These are phyloP conservation scores for Cochlearia excelsa DNA, from an alignment of 345 rosid species.

Conservation along the genomic window DNA sequence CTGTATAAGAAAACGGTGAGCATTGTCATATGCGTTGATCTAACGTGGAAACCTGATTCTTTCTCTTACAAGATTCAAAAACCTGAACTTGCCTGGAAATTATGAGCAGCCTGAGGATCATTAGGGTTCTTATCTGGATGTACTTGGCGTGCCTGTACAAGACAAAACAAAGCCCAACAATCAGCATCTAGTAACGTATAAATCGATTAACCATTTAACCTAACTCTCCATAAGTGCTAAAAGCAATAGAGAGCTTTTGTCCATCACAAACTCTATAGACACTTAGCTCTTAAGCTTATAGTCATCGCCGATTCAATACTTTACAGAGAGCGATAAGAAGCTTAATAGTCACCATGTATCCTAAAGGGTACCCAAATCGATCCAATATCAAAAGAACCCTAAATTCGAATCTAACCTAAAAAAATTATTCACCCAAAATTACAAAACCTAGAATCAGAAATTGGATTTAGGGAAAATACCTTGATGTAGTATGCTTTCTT, in stretches of 20 bases:
- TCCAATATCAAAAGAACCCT: background rate
- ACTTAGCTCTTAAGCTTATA: slow-evolving; percentile 10
- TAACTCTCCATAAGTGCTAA: background rate
- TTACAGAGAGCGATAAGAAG: slow-evolving; percentile 11
- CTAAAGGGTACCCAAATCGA: background rate
- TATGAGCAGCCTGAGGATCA: slow-evolving; percentile 89
- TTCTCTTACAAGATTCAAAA: background rate
- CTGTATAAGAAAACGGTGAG: slow-evolving; percentile 39
- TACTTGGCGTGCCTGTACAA: slow-evolving; percentile 87
- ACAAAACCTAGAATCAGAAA: slow-evolving; percentile 1
- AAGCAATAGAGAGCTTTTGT: slow-evolving; percentile 1
- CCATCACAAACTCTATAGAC: slow-evolving; percentile 6
- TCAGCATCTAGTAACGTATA: slow-evolving; percentile 6
- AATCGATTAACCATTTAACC: slow-evolving; percentile 7
- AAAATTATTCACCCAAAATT: background rate
- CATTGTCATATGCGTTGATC: slow-evolving; percentile 2
- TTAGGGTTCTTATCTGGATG: slow-evolving; percentile 98
- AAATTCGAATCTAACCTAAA: slow-evolving; percentile 5
- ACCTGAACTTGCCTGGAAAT: slow-evolving; percentile 66
- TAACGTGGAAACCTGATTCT: background rate
- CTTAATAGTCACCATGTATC: background rate
- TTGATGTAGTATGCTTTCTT: slow-evolving; percentile 94
- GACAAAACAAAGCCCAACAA: slow-evolving; percentile 10
- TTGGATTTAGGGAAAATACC: slow-evolving; percentile 38
- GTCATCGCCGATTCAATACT: background rate